phyloP scores from a whole-genome alignment of 2,329 filamentous ascomycete genomes.

The Colletotrichum tabaci region DNA sequence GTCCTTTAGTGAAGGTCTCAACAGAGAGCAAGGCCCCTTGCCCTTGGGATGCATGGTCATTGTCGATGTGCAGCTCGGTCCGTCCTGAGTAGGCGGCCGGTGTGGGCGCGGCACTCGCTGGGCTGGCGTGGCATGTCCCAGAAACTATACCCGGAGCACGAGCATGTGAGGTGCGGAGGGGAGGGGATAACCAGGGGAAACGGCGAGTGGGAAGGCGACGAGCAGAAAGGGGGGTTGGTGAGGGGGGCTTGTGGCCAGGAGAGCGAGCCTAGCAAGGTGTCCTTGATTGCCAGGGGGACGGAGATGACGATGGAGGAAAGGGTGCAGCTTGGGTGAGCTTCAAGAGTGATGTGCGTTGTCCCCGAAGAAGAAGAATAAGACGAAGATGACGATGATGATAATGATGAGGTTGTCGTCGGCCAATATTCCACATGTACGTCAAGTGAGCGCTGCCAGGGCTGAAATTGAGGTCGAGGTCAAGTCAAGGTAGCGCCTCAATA shows the following conservation, averaged over 20 bases:
- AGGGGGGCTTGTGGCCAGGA: conserved; percentile 14
- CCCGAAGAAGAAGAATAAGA: neutral
- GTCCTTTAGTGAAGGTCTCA: neutral
- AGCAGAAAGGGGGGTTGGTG: conserved; percentile 26
- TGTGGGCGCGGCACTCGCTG: neutral
- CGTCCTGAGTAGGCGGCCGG: conserved; percentile 18
- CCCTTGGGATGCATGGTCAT: neutral
- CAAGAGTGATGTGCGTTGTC: neutral
- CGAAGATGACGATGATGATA: conserved; percentile 2
- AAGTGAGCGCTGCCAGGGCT: conserved; percentile 10
- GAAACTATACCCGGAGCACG: conserved; percentile 32
- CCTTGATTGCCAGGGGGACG: conserved; percentile 12
- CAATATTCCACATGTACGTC: conserved; percentile 9
- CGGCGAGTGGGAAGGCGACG: conserved; percentile 16
- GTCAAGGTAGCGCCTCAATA: conserved; percentile 39
- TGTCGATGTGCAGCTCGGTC: conserved; percentile 14
- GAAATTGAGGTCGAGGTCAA: conserved; percentile 29
- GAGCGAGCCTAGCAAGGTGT: conserved; percentile 15
- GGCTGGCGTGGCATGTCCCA: conserved; percentile 11
- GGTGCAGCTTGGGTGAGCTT: neutral
- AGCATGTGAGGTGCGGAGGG: conserved; percentile 16
- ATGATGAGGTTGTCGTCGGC: neutral
- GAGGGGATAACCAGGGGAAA: neutral
- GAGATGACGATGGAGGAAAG: conserved; percentile 10
- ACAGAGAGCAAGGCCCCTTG: conserved; percentile 7